Conservation (phyloP, 257 asterid species). For the Asclepias syriaca region DNA sequence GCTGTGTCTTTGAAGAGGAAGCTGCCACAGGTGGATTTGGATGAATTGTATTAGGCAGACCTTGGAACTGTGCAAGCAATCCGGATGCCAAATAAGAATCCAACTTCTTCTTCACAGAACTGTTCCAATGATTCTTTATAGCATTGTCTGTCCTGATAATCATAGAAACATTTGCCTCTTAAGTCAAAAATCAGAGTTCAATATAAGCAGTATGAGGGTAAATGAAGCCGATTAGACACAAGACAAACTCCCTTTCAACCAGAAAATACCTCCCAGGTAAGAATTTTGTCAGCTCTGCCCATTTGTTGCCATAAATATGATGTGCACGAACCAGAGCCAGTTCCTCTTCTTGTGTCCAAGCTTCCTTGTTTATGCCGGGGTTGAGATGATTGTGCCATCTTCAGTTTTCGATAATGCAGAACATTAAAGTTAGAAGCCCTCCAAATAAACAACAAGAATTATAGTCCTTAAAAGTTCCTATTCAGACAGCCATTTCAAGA, state of each 20-base stretch:
- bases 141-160: conserved; percentile 83
- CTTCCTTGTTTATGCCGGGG: conserved; percentile 82
- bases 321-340: conserved; percentile 80
- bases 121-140: conserved; percentile 93
- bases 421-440: conserved; percentile 1
- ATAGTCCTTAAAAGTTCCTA: neutral
- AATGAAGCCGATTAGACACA: conserved; percentile 19
- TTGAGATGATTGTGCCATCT: conserved; percentile 99
- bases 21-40: conserved; percentile 46
- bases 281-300: conserved; percentile 92
- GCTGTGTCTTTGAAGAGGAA: conserved; percentile 64
- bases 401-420: conserved; percentile 16
- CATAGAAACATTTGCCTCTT: conserved; percentile 20
- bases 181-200: conserved; percentile 8
- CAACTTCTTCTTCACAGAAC: conserved; percentile 90
- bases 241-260: conserved; percentile 12
- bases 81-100: conserved; percentile 86
- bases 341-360: conserved; percentile 97
- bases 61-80: conserved; percentile 70
- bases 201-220: neutral
- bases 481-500: neutral
- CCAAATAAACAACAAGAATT: neutral
- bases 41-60: conserved; percentile 43
- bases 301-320: conserved; percentile 85
- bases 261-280: conserved; percentile 81